These are phyloP conservation scores for Trichosporon sp. DNA, from an alignment of 1,284 basidiomycete species.

Conservation along the genomic window DNA sequence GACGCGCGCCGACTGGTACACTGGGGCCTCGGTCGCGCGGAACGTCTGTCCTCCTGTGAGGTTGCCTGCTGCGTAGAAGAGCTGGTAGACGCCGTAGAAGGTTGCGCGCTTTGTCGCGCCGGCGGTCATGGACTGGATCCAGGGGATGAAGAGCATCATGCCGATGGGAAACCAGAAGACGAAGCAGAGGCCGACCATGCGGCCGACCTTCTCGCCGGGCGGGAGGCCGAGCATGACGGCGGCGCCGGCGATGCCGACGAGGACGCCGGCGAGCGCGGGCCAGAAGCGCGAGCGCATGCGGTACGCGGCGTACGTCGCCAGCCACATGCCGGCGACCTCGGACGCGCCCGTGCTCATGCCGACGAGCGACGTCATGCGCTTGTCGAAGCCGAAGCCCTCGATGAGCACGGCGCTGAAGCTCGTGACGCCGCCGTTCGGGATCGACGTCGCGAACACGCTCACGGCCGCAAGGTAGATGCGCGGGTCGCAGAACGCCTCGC, in stretches of 20 bases:
- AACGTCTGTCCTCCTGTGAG: constrained; percentile 18
- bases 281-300: not conserved
- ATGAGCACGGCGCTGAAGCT: constrained; percentile 22
- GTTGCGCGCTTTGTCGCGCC: not conserved
- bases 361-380: constrained; percentile 22
- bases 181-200: not conserved
- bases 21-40: constrained; percentile 7
- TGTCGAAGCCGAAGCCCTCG: constrained; percentile 26
- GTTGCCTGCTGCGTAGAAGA: constrained; percentile 11
- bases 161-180: not conserved
- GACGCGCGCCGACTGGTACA: constrained; percentile 5
- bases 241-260: not conserved
- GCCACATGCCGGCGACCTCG: not conserved
- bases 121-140: not conserved
- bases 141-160: constrained; percentile 1
- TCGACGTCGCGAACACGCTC: not conserved
- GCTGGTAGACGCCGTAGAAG: not conserved
- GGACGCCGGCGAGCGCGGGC: not conserved
- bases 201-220: not conserved
- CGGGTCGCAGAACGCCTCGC: constrained; percentile 40
- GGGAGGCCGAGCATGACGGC: not conserved
- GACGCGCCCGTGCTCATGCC: constrained; percentile 19
- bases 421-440: constrained; percentile 25
- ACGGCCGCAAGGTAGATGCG: not conserved
- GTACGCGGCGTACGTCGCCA: not conserved